These are phyloP conservation scores for Conringia planisiliqua DNA, from an alignment of 345 rosid genomes.

Conservation along the genomic window DNA sequence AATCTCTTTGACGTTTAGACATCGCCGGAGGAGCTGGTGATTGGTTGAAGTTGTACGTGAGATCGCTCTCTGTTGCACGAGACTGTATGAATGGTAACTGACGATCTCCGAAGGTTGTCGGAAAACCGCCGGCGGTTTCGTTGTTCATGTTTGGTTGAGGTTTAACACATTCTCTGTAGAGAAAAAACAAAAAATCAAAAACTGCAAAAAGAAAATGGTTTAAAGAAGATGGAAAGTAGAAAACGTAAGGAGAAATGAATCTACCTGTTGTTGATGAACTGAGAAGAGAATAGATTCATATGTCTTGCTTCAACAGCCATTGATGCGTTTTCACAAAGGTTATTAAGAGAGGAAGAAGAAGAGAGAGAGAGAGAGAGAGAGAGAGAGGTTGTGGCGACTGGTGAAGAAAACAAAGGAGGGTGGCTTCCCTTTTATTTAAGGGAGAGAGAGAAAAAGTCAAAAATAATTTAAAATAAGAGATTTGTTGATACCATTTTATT, in stretches of 20 bases:
- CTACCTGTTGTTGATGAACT: conserved; percentile 41
- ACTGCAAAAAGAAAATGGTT: background rate
- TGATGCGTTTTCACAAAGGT: conserved; percentile 5
- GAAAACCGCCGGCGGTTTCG: conserved; percentile 28
- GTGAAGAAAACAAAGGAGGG: conserved; percentile 27
- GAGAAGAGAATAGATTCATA: conserved; percentile 41
- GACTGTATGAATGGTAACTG: conserved; percentile 34
- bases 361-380: background rate
- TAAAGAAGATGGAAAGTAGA: background rate
- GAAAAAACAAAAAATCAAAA: background rate
- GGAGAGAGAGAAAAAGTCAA: conserved; percentile 34
- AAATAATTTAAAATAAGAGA: conserved; percentile 7
- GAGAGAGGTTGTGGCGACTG: conserved; percentile 14
- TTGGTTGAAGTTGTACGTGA: conserved; percentile 39
- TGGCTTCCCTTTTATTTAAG: conserved; percentile 28
- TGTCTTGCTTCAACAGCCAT: conserved; percentile 67
- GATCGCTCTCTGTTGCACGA: conserved; percentile 49
- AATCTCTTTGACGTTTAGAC: conserved; percentile 56
- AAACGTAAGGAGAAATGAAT: background rate
- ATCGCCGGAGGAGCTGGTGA: conserved; percentile 16
- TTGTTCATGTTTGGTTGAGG: conserved; percentile 39
- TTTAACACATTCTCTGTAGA: conserved; percentile 45
- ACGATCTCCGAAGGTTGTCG: conserved; percentile 29
- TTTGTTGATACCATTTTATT: background rate
- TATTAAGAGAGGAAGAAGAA: background rate